These are phyloP conservation scores for Phallus indusiatus DNA, from an alignment of 768 basidiomycete species.

Conservation along the genomic window DNA sequence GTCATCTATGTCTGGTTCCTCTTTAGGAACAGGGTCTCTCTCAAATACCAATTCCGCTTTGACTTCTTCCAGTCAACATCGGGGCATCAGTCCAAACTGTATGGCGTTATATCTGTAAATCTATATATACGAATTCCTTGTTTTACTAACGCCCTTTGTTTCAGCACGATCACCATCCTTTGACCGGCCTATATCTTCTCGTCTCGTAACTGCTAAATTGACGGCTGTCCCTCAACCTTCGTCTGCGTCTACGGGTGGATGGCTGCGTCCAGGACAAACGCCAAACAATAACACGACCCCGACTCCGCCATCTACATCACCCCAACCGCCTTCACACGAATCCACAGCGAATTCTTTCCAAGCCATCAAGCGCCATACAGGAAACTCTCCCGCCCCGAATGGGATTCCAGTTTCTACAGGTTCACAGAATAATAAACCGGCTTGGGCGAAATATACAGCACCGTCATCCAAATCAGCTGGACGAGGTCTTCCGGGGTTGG, in stretches of 20 bases:
- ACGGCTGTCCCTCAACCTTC: conserved; percentile 56
- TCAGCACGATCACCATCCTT: conserved; percentile 45
- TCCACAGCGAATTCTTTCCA: conserved; percentile 14
- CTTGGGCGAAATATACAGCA: conserved; percentile 52
- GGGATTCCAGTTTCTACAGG: conserved; percentile 45
- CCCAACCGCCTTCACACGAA: conserved; percentile 22
- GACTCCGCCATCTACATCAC: conserved; percentile 31
- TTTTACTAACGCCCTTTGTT: conserved; percentile 15
- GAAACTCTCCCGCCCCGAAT: conserved; percentile 2
- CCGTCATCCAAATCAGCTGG: conserved; percentile 21
- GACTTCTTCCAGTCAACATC: conserved; percentile 2
- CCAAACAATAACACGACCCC: conserved; percentile 46
- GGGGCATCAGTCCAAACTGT: conserved; percentile 41
- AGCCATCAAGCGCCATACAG: conserved; percentile 2
- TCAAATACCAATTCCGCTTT: conserved; percentile 31
- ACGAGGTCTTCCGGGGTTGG: conserved; percentile 26
- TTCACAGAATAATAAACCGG: conserved; percentile 39
- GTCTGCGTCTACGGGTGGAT: conserved; percentile 52
- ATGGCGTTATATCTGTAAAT: background rate
- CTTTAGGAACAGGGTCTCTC: conserved; percentile 29
- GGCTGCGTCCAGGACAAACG: conserved; percentile 72
- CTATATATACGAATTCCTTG: background rate
- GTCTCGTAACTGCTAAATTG: conserved; percentile 79
- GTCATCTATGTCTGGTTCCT: conserved; percentile 40
- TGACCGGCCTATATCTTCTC: conserved; percentile 52